These are phyloP conservation scores for Pneumocystis sp. DNA, from an alignment of 1,139 yeast genomes.

Conservation along the genomic window DNA sequence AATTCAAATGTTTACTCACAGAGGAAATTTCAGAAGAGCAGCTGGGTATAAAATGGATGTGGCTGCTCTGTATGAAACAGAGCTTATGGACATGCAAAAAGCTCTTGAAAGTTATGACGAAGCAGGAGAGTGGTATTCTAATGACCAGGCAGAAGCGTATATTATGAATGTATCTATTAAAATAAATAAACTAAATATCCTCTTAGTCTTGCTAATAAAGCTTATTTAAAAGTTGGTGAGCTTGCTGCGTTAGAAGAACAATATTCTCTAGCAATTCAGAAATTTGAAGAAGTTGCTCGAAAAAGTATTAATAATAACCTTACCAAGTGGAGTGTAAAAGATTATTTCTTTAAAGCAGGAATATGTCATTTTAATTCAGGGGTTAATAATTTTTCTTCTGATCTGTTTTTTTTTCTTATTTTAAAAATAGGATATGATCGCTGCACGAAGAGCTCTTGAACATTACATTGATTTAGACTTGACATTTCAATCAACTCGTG, in stretches of 20 bases:
- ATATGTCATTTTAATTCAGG: conserved; percentile 70
- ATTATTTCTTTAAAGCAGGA: conserved; percentile 70
- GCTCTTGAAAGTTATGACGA: conserved; percentile 74
- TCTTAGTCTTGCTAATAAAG: conserved; percentile 53
- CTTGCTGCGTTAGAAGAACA: conserved; percentile 62
- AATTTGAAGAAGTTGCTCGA: conserved; percentile 11
- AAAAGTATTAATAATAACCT: conserved; percentile 52
- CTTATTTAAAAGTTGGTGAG: conserved; percentile 81
- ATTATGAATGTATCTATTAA: not conserved
- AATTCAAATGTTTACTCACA: conserved; percentile 64
- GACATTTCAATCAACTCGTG: conserved; percentile 64
- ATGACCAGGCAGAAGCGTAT: conserved; percentile 79
- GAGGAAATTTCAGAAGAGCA: conserved; percentile 92
- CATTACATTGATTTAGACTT: conserved; percentile 61
- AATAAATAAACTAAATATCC: not conserved
- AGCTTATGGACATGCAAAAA: conserved; percentile 45
- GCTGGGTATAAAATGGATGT: conserved; percentile 87
- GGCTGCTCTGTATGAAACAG: conserved; percentile 70
- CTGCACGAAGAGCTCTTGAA: conserved; percentile 59
- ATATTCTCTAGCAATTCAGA: conserved; percentile 21
- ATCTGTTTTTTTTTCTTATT: not conserved
- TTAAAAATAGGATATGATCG: conserved; percentile 46
- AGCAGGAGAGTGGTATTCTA: conserved; percentile 91
- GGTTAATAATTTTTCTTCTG: conserved; percentile 5
- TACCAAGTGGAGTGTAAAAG: conserved; percentile 85